phyloP scores from a whole-genome alignment of 1,284 basidiomycete species.

The Paramarasmius palmivorus region DNA sequence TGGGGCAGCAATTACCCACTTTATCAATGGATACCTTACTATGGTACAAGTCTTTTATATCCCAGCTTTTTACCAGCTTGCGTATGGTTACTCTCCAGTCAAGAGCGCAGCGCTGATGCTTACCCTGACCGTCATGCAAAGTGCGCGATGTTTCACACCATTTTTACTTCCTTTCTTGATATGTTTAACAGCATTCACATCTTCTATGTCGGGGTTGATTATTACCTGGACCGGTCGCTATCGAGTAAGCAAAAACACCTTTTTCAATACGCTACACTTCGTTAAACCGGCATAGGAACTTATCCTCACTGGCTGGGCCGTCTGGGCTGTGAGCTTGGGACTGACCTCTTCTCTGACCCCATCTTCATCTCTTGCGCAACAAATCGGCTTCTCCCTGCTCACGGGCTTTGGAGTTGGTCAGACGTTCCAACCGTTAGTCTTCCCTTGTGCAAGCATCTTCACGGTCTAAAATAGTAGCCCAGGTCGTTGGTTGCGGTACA shows the following conservation, averaged over 20 bases:
- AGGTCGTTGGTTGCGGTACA: conserved; percentile 22
- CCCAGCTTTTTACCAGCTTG: conserved; percentile 23
- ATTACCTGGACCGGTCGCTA: conserved; percentile 22
- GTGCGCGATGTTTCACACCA: conserved; percentile 4
- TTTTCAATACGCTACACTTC: background rate
- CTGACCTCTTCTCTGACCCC: conserved; percentile 19
- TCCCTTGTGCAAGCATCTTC: background rate
- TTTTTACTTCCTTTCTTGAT: no score
- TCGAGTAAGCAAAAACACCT: conserved; percentile 12
- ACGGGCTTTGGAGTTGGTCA: conserved; percentile 24
- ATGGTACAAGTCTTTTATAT: conserved; percentile 24
- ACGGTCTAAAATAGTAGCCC: background rate
- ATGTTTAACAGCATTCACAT: conserved; percentile 10
- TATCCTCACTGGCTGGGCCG: conserved; percentile 22
- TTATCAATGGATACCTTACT: conserved; percentile 23
- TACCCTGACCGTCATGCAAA: conserved; percentile 22
- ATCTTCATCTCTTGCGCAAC: conserved; percentile 16
- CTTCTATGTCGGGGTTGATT: conserved; percentile 19
- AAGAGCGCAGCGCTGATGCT: conserved; percentile 22
- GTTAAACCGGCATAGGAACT: conserved; percentile 15
- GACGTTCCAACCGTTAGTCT: conserved; percentile 18
- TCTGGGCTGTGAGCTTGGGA: conserved; percentile 22
- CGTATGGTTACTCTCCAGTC: conserved; percentile 24
- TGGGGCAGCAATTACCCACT: conserved; percentile 23
- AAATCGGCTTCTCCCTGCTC: conserved; percentile 22